Base-by-base conservation (phyloP, 192 early-diverging fungal genomes). In the Dissophora ornata region DNA sequence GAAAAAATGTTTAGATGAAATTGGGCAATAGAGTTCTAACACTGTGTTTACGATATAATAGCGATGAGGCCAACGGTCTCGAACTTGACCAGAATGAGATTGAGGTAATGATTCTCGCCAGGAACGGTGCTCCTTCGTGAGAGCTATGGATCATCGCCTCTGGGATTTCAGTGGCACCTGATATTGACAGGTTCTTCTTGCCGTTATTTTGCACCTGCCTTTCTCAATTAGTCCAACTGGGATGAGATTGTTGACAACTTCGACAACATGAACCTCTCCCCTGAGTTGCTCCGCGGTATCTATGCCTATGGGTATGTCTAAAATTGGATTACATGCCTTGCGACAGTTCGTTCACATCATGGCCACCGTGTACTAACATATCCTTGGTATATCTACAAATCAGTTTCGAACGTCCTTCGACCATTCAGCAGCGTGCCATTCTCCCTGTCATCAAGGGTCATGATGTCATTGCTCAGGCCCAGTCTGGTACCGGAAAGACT, bases 391-490 rank as follows among this genome's bases (percentile, higher is more conserved):
- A 1, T 33, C 24, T n/a, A n/a, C 1, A 4, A 44, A 24, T 33
- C 61, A 94, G 96, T 92, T 97, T 97, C 74, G 97, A 98, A 82
- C 90, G 92, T 74, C 97, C 97, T 42, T 98, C 97, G 45, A 87
- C 94, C 53, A 97, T 98, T 84, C 97, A 98, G 87, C 92, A 93
- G 84, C 91, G 97, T 80, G 97, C 96, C 57, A 98, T 98, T 66
- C 85, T 95, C 77, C 97, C 97, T 56, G 92, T 99, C 52, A 85
- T 98, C 64, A 96, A 94, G 87, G 91, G 89, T 48, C 92, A 89
- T 82, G 98, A 99, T 86, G 97, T 99, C 58, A 99, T 99, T 87
- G 98, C 98, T 54, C 98, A 99, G 89, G 98, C 98, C 32, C 97
- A 99, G 88, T 98, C 97, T 57, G 98, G 98, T 89, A 98, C 97